A percentile compares a stretch with the other conserved stretches of the same genome.
Evolutionary conservation across 2,329 filamentous ascomycete genomes (phyloP).

Genomic region (Macrophomina pseudophaseolina): DNA sequence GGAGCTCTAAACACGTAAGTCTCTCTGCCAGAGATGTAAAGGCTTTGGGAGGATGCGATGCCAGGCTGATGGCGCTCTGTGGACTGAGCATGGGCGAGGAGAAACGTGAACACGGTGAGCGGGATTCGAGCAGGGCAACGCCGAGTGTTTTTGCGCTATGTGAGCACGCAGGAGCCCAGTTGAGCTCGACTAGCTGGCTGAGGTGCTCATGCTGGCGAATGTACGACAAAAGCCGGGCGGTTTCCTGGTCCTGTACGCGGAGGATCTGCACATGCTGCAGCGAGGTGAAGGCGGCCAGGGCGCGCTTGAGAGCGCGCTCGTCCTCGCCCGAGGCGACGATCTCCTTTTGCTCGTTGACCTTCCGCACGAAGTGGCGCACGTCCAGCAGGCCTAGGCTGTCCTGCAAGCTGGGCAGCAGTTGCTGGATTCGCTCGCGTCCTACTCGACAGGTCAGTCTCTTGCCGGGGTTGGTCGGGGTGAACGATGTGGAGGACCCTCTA

Average conservation of each 20-base stretch:
- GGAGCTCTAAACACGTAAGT: constrained; percentile 67
- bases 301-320: constrained; percentile 57
- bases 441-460: constrained; percentile 26
- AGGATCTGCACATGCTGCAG: constrained; percentile 70
- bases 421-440: constrained; percentile 48
- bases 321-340: constrained; percentile 60
- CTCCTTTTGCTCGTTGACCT: constrained; percentile 56
- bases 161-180: constrained; percentile 67
- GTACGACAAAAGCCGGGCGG: constrained; percentile 59
- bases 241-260: constrained; percentile 64
- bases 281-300: constrained; percentile 62
- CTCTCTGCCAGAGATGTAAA: constrained; percentile 59
- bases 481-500: constrained; percentile 50
- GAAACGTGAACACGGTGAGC: constrained; percentile 64
- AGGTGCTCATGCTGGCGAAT: constrained; percentile 55
- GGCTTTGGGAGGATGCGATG: constrained; percentile 52
- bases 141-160: constrained; percentile 66
- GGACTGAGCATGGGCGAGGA: constrained; percentile 68
- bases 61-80: constrained; percentile 60
- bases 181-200: constrained; percentile 56
- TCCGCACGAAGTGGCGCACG: constrained; percentile 50
- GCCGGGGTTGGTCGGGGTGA: constrained; percentile 35
- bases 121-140: constrained; percentile 60
- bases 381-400: constrained; percentile 44
- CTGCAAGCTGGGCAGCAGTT: constrained; percentile 44